Conservation (phyloP, 2,329 filamentous ascomycete genomes). For the Colletotrichum euphorbiae region DNA sequence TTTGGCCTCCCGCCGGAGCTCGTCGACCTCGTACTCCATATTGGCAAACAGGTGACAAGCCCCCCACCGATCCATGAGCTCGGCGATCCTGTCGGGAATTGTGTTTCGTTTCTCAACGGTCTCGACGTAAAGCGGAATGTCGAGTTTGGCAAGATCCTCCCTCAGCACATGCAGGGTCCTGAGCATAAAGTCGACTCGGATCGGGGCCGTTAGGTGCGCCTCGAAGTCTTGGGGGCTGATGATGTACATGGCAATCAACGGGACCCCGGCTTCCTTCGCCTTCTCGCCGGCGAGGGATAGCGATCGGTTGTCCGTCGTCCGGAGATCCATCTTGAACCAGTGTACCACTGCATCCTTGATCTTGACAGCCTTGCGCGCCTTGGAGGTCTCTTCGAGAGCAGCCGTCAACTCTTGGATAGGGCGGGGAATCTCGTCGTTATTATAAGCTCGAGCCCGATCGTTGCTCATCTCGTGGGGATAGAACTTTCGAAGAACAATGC, state of each 20-base stretch:
- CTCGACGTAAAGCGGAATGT: constrained; percentile 84
- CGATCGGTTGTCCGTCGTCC: constrained; percentile 78
- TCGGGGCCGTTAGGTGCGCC: constrained; percentile 79
- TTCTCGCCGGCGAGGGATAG: constrained; percentile 73
- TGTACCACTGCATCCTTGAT: constrained; percentile 77
- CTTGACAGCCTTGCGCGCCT: constrained; percentile 62
- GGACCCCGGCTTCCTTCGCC: constrained; percentile 75
- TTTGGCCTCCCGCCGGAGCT: constrained; percentile 79
- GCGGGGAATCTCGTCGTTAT: constrained; percentile 72
- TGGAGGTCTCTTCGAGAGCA: constrained; percentile 71
- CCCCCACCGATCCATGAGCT: constrained; percentile 77
- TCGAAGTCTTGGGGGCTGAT: constrained; percentile 86
- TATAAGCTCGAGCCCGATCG: constrained; percentile 80
- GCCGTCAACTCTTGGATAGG: constrained; percentile 77
- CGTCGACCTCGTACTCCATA: constrained; percentile 92
- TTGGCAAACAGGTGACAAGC: constrained; percentile 83
- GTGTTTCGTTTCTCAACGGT: constrained; percentile 74
- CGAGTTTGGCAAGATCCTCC: constrained; percentile 73
- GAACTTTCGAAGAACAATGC: constrained; percentile 77
- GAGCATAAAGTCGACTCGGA: constrained; percentile 84
- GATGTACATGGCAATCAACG: constrained; percentile 82
- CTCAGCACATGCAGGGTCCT: constrained; percentile 75
- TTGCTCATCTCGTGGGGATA: constrained; percentile 92
- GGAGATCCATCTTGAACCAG: constrained; percentile 90
- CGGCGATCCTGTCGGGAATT: constrained; percentile 70